Conservation (phyloP, 495 filamentous ascomycete genomes). For the Stereocaulon alpinum region DNA sequence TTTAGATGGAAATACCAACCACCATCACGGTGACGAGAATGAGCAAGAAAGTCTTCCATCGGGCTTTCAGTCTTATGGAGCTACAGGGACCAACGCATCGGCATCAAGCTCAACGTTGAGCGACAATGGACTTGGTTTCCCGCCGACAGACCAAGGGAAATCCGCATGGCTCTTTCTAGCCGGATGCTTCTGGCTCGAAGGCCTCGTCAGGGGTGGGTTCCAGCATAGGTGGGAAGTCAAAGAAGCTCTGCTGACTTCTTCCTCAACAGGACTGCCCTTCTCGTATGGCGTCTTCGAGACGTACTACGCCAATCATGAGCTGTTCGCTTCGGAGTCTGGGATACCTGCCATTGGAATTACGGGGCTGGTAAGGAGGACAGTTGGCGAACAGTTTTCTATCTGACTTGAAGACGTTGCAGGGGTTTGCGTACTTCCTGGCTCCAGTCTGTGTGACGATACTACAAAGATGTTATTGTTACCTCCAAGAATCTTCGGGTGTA, state of each 20-base stretch:
- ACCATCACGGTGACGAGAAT: background rate
- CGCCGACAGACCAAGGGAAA: background rate
- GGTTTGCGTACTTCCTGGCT: background rate
- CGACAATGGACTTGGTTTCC: background rate
- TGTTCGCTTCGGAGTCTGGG: background rate
- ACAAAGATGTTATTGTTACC: background rate
- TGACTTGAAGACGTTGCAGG: background rate
- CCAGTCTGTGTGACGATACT: background rate
- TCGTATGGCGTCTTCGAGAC: background rate
- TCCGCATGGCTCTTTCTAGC: background rate
- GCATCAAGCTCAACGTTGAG: background rate
- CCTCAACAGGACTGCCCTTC: background rate
- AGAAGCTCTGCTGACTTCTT: background rate
- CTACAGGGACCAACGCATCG: background rate
- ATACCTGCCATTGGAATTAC: background rate
- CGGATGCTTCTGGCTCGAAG: background rate
- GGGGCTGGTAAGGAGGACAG: background rate
- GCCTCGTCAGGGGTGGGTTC: background rate
- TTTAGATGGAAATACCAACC: background rate
- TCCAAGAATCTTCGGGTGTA: background rate
- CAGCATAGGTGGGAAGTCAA: background rate
- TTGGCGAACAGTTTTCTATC: no score
- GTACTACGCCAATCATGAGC: background rate
- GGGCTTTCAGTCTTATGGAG: background rate
- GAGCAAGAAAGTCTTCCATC: background rate